Conservation (phyloP, 805 yeast genomes). For the Starmerella ratchasimensis region DNA sequence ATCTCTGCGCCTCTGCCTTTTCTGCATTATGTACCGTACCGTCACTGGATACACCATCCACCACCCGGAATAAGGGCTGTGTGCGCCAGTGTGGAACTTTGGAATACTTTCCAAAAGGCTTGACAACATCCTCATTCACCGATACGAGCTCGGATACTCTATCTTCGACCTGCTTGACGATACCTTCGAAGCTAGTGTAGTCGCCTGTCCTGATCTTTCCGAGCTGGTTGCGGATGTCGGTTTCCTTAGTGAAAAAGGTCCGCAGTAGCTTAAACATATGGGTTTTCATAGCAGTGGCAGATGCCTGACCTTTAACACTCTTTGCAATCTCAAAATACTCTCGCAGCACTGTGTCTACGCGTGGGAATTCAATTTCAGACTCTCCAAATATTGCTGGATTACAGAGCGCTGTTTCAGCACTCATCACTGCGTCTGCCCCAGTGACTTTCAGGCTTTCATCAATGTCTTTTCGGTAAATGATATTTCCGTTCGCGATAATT, state of each 20-base stretch:
- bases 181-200: constrained; percentile 38
- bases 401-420: constrained; percentile 88
- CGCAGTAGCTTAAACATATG: constrained; percentile 79
- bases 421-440: constrained; percentile 83
- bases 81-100: constrained; percentile 89
- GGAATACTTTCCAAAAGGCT: constrained; percentile 58
- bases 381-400: constrained; percentile 81
- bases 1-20: constrained; percentile 10
- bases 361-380: constrained; percentile 56
- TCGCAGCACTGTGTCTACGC: constrained; percentile 69
- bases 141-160: constrained; percentile 44
- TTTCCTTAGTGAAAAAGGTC: constrained; percentile 63
- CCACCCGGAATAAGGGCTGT: constrained; percentile 87
- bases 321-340: constrained; percentile 81
- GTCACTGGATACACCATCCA: constrained; percentile 48
- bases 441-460: constrained; percentile 50
- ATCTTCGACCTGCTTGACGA: constrained; percentile 54
- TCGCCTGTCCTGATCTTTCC: constrained; percentile 40
- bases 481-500: constrained; percentile 86
- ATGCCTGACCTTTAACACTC: constrained; percentile 49
- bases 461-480: constrained; percentile 78
- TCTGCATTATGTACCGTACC: constrained; percentile 18
- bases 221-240: constrained; percentile 61
- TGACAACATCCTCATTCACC: constrained; percentile 21
- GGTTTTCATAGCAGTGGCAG: constrained; percentile 73